A percentile compares a stretch with the other conserved stretches of the same genome.
These are phyloP conservation scores for Pulveroboletus sp. DNA, from an alignment of 768 basidiomycete genomes.

Conservation along the genomic window DNA sequence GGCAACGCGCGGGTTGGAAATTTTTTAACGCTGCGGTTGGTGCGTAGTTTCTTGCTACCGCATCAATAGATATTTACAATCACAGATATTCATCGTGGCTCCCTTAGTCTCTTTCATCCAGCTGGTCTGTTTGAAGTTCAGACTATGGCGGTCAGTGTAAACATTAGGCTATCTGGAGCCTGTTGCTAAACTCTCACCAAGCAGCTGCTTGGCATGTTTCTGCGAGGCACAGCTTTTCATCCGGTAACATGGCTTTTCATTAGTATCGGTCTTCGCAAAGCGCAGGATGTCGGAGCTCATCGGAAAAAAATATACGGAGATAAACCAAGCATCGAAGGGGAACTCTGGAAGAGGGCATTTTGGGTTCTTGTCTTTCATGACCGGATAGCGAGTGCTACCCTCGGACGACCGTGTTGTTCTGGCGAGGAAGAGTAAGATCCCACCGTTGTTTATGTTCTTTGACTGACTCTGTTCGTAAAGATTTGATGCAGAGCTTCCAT, in stretches of 20 bases:
- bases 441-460: neutral
- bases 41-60: constrained; percentile 23
- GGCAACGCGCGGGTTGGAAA: constrained; percentile 57
- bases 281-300: constrained; percentile 77
- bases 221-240: constrained; percentile 47
- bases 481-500: constrained; percentile 78
- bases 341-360: constrained; percentile 78
- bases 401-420: constrained; percentile 56
- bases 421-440: constrained; percentile 66
- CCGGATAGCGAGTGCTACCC: constrained; percentile 47
- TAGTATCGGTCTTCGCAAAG: constrained; percentile 57
- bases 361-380: constrained; percentile 68
- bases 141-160: constrained; percentile 44
- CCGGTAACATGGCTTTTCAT: constrained; percentile 54
- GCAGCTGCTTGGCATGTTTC: constrained; percentile 55
- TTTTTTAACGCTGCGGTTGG: constrained; percentile 59
- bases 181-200: constrained; percentile 7
- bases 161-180: neutral
- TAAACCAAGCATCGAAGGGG: constrained; percentile 51
- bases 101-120: constrained; percentile 52
- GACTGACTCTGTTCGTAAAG: constrained; percentile 38
- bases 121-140: constrained; percentile 64
- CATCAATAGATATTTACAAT: constrained; percentile 4
- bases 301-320: constrained; percentile 54
- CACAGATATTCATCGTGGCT: constrained; percentile 49